Conservation (phyloP, 495 filamentous ascomycete genomes). For the Mycothermus thermophilus region DNA sequence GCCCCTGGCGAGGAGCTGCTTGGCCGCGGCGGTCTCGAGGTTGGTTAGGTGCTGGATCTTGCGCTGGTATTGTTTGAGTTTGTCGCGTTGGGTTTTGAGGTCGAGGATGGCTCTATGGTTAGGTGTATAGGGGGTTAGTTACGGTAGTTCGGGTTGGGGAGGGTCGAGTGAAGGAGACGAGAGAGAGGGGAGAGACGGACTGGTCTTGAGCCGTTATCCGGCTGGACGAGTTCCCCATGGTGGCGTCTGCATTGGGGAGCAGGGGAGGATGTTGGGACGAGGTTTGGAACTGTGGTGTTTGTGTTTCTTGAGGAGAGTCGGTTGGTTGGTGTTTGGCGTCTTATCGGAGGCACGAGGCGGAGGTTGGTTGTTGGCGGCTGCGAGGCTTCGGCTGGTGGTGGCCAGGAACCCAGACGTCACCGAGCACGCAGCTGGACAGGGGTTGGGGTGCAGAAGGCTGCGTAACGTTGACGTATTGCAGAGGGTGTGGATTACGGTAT, state of each 20-base stretch:
- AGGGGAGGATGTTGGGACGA: neutral
- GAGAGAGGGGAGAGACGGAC: slow-evolving; percentile 10
- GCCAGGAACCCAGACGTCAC: too few relatives aligned
- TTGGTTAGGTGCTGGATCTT: slow-evolving; percentile 72
- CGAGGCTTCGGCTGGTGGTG: too few relatives aligned
- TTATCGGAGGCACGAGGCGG: too few relatives aligned
- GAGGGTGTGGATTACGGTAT: too few relatives aligned
- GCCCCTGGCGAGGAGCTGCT: slow-evolving; percentile 56
- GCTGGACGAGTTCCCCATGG: slow-evolving; percentile 32
- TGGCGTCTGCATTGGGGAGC: slow-evolving; percentile 7
- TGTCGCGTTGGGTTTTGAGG: slow-evolving; percentile 94
- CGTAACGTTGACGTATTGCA: too few relatives aligned
- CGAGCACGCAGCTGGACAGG: too few relatives aligned
- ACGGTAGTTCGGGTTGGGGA: neutral
- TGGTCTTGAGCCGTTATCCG: slow-evolving; percentile 36
- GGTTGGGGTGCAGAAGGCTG: too few relatives aligned
- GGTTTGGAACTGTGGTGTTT: neutral
- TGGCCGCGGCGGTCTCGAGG: slow-evolving; percentile 72
- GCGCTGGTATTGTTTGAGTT: slow-evolving; percentile 84
- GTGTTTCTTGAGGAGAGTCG: too few relatives aligned
- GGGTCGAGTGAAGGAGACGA: neutral
- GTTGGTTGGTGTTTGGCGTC: too few relatives aligned
- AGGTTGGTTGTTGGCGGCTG: neutral
- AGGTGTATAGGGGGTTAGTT: neutral
- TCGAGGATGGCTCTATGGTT: slow-evolving; percentile 65